phyloP scores from a whole-genome alignment of 2,329 filamentous ascomycete species.

The Neospermospora avenae region DNA sequence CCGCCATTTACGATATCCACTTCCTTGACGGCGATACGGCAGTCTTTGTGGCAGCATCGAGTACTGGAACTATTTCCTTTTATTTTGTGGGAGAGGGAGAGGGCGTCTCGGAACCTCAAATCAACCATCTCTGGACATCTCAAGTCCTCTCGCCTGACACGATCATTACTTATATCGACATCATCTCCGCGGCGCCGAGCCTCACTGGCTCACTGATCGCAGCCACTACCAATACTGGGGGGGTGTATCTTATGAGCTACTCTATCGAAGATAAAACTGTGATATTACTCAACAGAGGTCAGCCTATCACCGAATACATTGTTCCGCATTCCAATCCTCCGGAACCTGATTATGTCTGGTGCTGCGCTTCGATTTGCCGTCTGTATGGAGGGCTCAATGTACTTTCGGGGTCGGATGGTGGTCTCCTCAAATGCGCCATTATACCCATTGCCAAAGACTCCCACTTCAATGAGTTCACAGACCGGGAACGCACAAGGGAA shows the following conservation, averaged over 20 bases:
- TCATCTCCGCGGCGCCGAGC: neutral
- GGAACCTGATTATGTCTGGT: slow-evolving; percentile 55
- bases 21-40: slow-evolving; percentile 58
- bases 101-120: slow-evolving; percentile 37
- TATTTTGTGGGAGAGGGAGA: slow-evolving; percentile 46
- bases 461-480: neutral
- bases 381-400: slow-evolving; percentile 24
- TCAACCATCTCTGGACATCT: slow-evolving; percentile 47
- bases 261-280: slow-evolving; percentile 10
- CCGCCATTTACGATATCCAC: slow-evolving; percentile 80
- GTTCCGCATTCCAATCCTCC: slow-evolving; percentile 6
- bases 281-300: slow-evolving; percentile 16
- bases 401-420: slow-evolving; percentile 74
- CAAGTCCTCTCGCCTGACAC: slow-evolving; percentile 17
- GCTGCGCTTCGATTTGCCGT: slow-evolving; percentile 53
- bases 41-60: slow-evolving; percentile 72
- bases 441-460: neutral
- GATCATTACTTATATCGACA: slow-evolving; percentile 20
- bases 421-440: slow-evolving; percentile 16
- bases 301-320: slow-evolving; percentile 37
- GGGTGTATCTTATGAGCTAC: slow-evolving; percentile 21
- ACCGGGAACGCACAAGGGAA: neutral
- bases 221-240: slow-evolving; percentile 37
- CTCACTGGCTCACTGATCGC: slow-evolving; percentile 17
- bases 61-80: slow-evolving; percentile 66